Evolutionary conservation across 2,329 filamentous ascomycete genomes (phyloP).

Genomic region (Fonsecaea erecta): DNA sequence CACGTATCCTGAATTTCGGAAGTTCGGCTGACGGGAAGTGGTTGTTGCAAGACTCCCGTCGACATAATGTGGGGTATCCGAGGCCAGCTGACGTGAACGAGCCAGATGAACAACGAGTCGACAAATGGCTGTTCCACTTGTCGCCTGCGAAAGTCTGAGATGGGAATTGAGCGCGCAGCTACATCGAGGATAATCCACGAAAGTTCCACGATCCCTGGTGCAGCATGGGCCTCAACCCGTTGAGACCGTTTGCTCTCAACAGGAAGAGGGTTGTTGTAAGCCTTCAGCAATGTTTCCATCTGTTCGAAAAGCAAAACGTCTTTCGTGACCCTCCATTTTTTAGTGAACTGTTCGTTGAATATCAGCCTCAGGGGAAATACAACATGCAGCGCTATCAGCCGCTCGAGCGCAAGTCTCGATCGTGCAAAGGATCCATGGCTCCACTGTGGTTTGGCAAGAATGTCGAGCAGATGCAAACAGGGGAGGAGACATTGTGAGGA

Average conservation of each 20-base stretch:
- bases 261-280: conserved; percentile 13
- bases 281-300: conserved; percentile 24
- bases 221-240: not conserved
- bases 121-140: conserved; percentile 56
- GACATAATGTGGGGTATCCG: conserved; percentile 32
- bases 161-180: conserved; percentile 47
- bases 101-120: conserved; percentile 53
- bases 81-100: conserved; percentile 48
- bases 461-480: conserved; percentile 39
- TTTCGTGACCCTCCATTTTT: conserved; percentile 26
- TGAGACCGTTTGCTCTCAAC: not conserved
- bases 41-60: conserved; percentile 15
- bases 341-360: conserved; percentile 31
- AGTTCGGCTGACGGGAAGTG: conserved; percentile 25
- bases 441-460: not conserved
- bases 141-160: conserved; percentile 50
- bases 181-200: conserved; percentile 40
- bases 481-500: conserved; percentile 39
- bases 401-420: conserved; percentile 37
- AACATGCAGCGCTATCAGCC: conserved; percentile 43
- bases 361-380: conserved; percentile 42
- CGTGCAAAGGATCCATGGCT: not conserved
- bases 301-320: conserved; percentile 26
- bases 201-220: not conserved
- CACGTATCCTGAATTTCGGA: conserved; percentile 40